These are phyloP conservation scores for Neohortaea acidophila DNA, from an alignment of 495 filamentous ascomycete genomes.

Conservation along the genomic window DNA sequence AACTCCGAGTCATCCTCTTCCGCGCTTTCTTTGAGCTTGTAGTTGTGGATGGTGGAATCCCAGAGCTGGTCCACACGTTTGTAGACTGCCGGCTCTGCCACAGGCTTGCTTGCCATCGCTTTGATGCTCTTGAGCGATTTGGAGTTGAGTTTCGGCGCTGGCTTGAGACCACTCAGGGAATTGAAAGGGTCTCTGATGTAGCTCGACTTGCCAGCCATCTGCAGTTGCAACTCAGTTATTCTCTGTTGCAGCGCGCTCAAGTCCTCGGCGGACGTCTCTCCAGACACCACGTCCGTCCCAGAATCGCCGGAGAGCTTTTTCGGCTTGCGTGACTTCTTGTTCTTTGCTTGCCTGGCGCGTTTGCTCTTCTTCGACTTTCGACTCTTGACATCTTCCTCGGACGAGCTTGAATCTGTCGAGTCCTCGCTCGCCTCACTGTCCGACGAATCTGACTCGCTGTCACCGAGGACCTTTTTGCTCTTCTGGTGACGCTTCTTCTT, in stretches of 20 bases:
- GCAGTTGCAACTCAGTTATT: too few relatives aligned
- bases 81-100: constrained; percentile 57
- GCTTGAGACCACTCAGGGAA: too few relatives aligned
- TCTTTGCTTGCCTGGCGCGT: constrained; percentile 20
- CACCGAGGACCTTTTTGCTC: constrained; percentile 7
- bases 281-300: too few relatives aligned
- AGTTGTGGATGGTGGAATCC: constrained; percentile 53
- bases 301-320: too few relatives aligned
- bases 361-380: constrained; percentile 9
- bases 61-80: constrained; percentile 69
- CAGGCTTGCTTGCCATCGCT: constrained; percentile 28
- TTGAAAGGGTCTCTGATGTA: too few relatives aligned
- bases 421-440: constrained; percentile 1
- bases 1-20: constrained; percentile 64
- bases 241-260: too few relatives aligned
- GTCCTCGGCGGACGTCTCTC: too few relatives aligned
- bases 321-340: too few relatives aligned
- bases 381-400: background rate
- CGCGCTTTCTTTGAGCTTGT: constrained; percentile 66
- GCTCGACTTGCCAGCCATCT: too few relatives aligned
- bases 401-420: background rate
- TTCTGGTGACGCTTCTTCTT: constrained; percentile 7
- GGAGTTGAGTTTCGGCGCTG: constrained; percentile 30
- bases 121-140: constrained; percentile 31
- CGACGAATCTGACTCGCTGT: constrained; percentile 6